Percentiles rank a stretch among this genome's conserved stretches.
These are phyloP conservation scores for sorghum (Sorghum bicolor) DNA, from an alignment of 176 grass and related monocot genomes.

Conservation along the genomic window Sorghum_bicolor_NCBIv3 NC_012873.2:55592001-55592500, in stretches of 20 bases:
- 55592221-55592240: not conserved
- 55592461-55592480: not conserved
- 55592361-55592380: not conserved
- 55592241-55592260: not conserved
- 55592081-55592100: too few species aligned
- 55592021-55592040: not conserved
- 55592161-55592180: too few species aligned
- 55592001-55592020: not conserved
- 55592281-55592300: too few species aligned
- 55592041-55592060: not conserved
- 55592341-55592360: not conserved
- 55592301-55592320: too few species aligned
- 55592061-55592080: too few species aligned
- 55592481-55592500: not conserved
- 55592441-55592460: accelerated
- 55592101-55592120: too few species aligned
- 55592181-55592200: too few species aligned
- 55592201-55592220: too few species aligned
- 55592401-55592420: not conserved
- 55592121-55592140: too few species aligned
- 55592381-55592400: constrained; percentile 1
- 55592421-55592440: not conserved
- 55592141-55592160: too few species aligned
- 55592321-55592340: not conserved
- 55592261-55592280: not conserved